Percentiles rank a stretch among this genome's conserved stretches.
phyloP scores from a whole-genome alignment of 2,329 filamentous ascomycete species.

The Aureobasidium sp. region DNA sequence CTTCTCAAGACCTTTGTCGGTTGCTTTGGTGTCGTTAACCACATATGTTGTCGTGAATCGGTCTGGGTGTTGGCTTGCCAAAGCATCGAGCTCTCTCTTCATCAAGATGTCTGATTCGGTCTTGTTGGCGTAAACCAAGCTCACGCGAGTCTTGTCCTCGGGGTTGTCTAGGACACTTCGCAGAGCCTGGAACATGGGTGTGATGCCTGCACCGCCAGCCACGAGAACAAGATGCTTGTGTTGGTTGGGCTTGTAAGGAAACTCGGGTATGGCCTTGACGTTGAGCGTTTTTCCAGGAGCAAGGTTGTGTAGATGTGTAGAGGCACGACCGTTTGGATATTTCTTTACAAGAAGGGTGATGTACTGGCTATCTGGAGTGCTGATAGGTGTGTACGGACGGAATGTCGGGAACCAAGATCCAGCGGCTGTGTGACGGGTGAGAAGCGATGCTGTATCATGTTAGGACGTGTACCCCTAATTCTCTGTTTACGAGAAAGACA shows the following conservation, averaged over 20 bases:
- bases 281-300: constrained; percentile 52
- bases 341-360: constrained; percentile 59
- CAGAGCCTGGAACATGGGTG: constrained; percentile 57
- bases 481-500: background rate
- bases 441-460: constrained; percentile 40
- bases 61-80: constrained; percentile 42
- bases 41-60: constrained; percentile 52
- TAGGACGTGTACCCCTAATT: background rate
- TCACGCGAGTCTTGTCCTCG: constrained; percentile 52
- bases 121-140: constrained; percentile 59
- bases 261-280: constrained; percentile 45
- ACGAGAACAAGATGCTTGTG: constrained; percentile 49
- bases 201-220: constrained; percentile 65
- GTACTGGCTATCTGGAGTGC: constrained; percentile 46
- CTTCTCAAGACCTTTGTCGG: constrained; percentile 34
- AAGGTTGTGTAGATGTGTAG: constrained; percentile 57
- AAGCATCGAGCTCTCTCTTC: constrained; percentile 44
- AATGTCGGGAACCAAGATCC: constrained; percentile 50
- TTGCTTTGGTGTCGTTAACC: constrained; percentile 39
- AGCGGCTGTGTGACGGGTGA: constrained; percentile 52
- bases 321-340: constrained; percentile 57
- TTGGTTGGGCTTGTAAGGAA: constrained; percentile 40
- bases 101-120: constrained; percentile 54
- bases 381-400: constrained; percentile 59
- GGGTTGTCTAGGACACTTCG: constrained; percentile 54